These are phyloP conservation scores for Candida vaughaniae DNA, from an alignment of 805 yeast species.

Conservation along the genomic window DNA sequence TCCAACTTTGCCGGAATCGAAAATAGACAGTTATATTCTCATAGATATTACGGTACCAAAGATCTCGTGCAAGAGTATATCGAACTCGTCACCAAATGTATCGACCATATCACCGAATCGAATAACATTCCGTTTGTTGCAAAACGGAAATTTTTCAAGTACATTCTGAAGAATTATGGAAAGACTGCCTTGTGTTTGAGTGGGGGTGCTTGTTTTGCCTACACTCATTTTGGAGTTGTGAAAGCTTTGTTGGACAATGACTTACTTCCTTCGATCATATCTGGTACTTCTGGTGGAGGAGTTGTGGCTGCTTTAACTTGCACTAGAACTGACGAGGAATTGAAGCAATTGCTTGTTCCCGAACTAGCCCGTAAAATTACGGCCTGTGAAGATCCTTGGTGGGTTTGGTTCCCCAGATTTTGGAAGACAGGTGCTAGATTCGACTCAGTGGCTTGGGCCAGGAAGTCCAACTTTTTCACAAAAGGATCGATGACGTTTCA, in stretches of 20 bases:
- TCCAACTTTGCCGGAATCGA: conserved; percentile 79
- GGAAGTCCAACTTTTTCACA: conserved; percentile 67
- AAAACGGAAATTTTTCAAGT: conserved; percentile 55
- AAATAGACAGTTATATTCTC: conserved; percentile 67
- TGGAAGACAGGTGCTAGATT: conserved; percentile 77
- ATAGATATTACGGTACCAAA: conserved; percentile 75
- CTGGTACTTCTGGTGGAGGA: conserved; percentile 85
- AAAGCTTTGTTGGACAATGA: conserved; percentile 69
- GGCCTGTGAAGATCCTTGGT: conserved; percentile 65
- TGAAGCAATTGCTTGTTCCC: conserved; percentile 54
- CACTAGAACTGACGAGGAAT: conserved; percentile 67
- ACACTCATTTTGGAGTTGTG: conserved; percentile 74
- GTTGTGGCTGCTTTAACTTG: conserved; percentile 71
- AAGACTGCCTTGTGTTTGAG: conserved; percentile 68
- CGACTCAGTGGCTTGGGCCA: conserved; percentile 74
- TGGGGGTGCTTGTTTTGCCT: conserved; percentile 81
- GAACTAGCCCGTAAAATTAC: conserved; percentile 61
- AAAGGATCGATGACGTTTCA: conserved; percentile 68
- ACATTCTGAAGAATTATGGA: conserved; percentile 64
- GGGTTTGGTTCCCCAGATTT: conserved; percentile 61
- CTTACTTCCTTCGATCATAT: conserved; percentile 62
- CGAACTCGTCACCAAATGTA: conserved; percentile 47
- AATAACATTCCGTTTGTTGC: conserved; percentile 32
- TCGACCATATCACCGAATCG: conserved; percentile 44
- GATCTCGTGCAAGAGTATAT: conserved; percentile 54